Conservation (phyloP, 75 land plant genomes). For the Chamaecyparis obtusa region DNA sequence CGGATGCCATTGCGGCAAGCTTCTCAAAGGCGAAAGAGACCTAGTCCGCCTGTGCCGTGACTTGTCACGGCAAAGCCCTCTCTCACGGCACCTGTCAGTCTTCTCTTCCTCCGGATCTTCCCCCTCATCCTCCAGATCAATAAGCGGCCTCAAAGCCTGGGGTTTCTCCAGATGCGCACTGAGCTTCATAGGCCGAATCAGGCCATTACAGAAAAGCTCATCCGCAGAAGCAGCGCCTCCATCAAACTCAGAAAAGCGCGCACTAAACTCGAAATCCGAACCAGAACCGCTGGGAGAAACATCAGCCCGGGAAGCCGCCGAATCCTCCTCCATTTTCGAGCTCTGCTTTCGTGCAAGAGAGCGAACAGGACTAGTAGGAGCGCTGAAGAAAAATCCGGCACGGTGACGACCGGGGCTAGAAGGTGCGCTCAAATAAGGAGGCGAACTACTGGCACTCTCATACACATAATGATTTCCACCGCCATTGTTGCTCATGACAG, state of each 20-base stretch:
- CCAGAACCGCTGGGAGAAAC: neutral
- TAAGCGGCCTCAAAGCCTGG: neutral
- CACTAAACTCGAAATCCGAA: constrained; percentile 6
- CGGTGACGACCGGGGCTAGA: constrained; percentile 12
- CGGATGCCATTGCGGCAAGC: constrained; percentile 13
- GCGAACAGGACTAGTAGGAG: constrained; percentile 49
- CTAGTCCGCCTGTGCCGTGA: constrained; percentile 43
- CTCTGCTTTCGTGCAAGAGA: constrained; percentile 8
- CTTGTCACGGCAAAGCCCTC: constrained; percentile 20
- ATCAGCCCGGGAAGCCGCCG: neutral
- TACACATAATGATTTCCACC: neutral
- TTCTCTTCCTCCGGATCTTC: neutral
- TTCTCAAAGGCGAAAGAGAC: constrained; percentile 68
- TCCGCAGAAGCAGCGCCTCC: neutral
- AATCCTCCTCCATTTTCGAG: too few relatives aligned
- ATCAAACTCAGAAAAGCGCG: neutral
- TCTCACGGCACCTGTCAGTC: constrained; percentile 27
- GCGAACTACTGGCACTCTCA: neutral
- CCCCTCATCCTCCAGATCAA: neutral
- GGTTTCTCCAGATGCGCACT: neutral
- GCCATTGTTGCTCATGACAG: neutral
- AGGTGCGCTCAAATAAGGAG: neutral
- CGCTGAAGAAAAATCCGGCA: constrained; percentile 34
- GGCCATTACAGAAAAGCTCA: constrained; percentile 11
- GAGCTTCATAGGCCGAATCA: neutral